Base-by-base conservation (phyloP, 768 basidiomycete genomes). In the Tulasnella sp. region DNA sequence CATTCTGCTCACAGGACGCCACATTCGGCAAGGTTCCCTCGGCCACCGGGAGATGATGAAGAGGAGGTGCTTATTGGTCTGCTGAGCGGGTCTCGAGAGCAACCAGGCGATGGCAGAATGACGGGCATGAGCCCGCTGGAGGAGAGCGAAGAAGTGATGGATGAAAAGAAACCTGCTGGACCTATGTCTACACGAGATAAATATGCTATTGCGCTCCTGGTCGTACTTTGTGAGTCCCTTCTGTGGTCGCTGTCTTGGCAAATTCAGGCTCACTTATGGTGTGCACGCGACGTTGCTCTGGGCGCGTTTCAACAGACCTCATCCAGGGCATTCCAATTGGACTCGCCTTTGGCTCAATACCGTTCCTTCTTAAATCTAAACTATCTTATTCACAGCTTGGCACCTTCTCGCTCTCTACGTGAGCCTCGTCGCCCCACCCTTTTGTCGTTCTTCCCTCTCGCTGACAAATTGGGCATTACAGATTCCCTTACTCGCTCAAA, bases 331-430 rank as follows among this genome's bases (percentile, higher is more conserved):
- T 96, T 76, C 95, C 95, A 70, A 92, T 97, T 78, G 89, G 84
- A 14, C 59, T 74, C 29, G 69, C 47, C 26, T 73, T 71, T 74
- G 96, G 97, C 75, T 98, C 96, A 42, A 87, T 99, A 5, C 96
- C 97, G 26, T 98, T 98, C 84, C 88, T 98, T 80, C 86, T 98
- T 69, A 91, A 92, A 81, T 90, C 97, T 77, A 91, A 96, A 81
- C 80, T 99, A 74, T 97, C 96, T 37, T 99, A 99, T 82, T 96
- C 95, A 40, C 94, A 98, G 81, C 86, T 99, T 72, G 96, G 90
- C 75, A 87, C 95, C 9, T 98, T 99, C 81, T 91, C 94, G 47
- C 84, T 99, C 34, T 90, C 93, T 64, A 90, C 89, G 77, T 73
- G 39, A 42, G 74, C 62, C 26, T 44, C 11, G 26, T 80, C 78